These are phyloP conservation scores for Thecaphora thlaspeos DNA, from an alignment of 1,284 basidiomycete species.

Conservation along the genomic window DNA sequence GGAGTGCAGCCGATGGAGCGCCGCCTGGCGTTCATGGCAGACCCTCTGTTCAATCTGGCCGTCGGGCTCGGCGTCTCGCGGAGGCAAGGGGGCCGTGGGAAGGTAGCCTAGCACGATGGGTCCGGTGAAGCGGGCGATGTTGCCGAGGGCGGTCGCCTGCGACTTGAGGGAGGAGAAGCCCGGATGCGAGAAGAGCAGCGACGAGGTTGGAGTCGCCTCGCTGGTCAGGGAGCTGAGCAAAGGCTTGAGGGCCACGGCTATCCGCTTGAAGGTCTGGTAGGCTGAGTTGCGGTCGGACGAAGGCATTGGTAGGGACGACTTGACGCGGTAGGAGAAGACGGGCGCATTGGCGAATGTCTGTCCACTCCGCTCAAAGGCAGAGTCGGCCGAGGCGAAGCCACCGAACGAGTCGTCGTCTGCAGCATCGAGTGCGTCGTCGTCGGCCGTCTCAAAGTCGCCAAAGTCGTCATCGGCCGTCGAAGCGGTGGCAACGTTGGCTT, in stretches of 20 bases:
- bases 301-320: conserved; percentile 21
- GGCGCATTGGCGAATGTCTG: conserved; percentile 26
- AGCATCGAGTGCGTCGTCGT: conserved; percentile 3
- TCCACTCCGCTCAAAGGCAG: conserved; percentile 8
- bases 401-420: conserved; percentile 58
- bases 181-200: conserved; percentile 25
- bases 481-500: neutral
- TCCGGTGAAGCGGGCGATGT: conserved; percentile 74
- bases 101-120: conserved; percentile 44
- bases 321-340: conserved; percentile 30
- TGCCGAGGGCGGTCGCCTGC: conserved; percentile 62
- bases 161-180: conserved; percentile 20
- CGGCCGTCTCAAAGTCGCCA: conserved; percentile 58
- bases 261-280: conserved; percentile 35
- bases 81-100: too few relatives aligned
- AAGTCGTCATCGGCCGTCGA: conserved; percentile 73
- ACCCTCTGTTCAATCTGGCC: too few relatives aligned
- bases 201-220: conserved; percentile 23
- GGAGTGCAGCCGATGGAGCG: too few relatives aligned
- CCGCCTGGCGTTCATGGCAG: too few relatives aligned
- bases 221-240: conserved; percentile 27
- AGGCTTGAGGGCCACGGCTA: conserved; percentile 26
- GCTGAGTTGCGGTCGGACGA: conserved; percentile 22
- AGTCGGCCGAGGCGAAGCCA: conserved; percentile 64
- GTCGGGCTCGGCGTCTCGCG: too few relatives aligned